Evolutionary conservation across 257 asterid species (phyloP).

Genomic region (Solanum sitiens): DNA sequence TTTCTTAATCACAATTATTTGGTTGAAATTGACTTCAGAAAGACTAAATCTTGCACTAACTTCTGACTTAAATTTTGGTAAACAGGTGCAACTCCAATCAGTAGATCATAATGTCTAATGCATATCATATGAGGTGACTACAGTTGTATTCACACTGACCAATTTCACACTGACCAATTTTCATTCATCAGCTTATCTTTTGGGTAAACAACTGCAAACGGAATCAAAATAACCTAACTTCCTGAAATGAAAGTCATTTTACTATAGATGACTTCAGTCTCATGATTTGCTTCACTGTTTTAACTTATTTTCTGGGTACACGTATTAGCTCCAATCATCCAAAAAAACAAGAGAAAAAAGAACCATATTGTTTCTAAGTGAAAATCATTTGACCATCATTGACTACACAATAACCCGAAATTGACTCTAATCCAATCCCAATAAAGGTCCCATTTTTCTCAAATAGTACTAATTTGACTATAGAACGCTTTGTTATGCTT

Average conservation of each 20-base stretch:
- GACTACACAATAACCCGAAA: not conserved
- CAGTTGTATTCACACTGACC: not conserved
- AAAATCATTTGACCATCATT: not conserved
- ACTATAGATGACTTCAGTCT: not conserved
- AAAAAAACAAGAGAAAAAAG: not conserved
- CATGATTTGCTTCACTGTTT: not conserved
- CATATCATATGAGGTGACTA: not conserved
- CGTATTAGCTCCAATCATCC: not conserved
- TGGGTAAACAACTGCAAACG: not conserved
- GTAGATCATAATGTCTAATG: not conserved
- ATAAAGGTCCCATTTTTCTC: not conserved
- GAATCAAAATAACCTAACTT: not conserved
- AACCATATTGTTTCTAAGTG: not conserved
- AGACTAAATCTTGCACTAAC: not conserved
- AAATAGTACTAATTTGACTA: not conserved
- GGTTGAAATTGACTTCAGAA: conserved; percentile 28
- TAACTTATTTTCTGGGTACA: not conserved
- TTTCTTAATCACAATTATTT: not conserved
- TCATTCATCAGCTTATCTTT: not conserved
- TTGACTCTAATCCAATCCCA: not conserved
- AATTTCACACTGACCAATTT: not conserved
- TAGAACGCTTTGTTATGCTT: not conserved
- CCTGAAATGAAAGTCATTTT: not conserved
- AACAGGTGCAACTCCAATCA: not conserved
- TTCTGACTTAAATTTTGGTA: not conserved